Base-by-base conservation (phyloP, 2,329 filamentous ascomycete species). In the Aulographum hederae region DNA sequence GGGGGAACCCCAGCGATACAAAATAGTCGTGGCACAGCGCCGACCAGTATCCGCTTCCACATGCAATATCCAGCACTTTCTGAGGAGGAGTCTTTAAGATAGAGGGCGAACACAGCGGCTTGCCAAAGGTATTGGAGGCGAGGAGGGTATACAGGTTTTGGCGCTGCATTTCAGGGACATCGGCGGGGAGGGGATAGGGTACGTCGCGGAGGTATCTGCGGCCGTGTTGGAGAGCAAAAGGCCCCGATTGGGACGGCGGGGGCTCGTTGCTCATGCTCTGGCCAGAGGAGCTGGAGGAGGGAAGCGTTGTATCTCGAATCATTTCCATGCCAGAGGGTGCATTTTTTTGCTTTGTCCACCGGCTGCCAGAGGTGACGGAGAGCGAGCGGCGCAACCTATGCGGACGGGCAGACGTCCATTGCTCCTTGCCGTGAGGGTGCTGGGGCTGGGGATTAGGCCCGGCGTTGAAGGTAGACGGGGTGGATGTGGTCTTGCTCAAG, bases 31-130 rank as follows among this genome's bases (percentile, higher is more conserved):
- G 78, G 50, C 81, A 91, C 60, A 82, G 73, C 19, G 79, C 76
- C 43, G 79, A 85, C 85, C 85, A 94, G 48, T 91, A 79, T 16
- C 73, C 86, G 14, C 78, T 78, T 13, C 85, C 85, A 51, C 86
- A 95, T 18, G 75, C 84, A 20, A 94, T 56, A 47, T 95, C 86
- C 16, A 95, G 63, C 18, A 95, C 76, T 40, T 73, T 74, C 8
- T 14, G 27, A 8, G 27, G 27, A 25, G 21, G 21, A 8, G 8
- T 8, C n/a, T 25, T 8, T 8, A 25, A 8, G 21, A 25, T 8
- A 8, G 8, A n/a, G 1, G 77, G 74, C 6, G 76, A 78, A 53
- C 78, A 85, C 34, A 89, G 67, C 0, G 82, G 78, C 8, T 72
- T 72, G 28, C 82, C 81, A 44, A 89, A 84, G 20, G 92, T 68